Conservation (phyloP, 768 basidiomycete genomes). For the Amanita pseudoporphyria region DNA sequence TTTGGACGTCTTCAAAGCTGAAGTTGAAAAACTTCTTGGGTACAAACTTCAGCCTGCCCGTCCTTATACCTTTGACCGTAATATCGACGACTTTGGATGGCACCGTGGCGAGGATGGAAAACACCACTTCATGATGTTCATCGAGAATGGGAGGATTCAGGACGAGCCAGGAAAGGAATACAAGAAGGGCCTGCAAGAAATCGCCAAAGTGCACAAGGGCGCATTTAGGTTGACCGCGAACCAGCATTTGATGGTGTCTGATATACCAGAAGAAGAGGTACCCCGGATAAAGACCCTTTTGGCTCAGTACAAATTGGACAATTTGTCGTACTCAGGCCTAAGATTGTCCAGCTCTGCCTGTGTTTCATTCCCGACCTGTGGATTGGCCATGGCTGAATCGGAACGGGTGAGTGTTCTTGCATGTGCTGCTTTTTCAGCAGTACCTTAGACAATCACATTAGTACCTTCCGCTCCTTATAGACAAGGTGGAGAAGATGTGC, state of each 20-base stretch:
- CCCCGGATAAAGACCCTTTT: constrained; percentile 71
- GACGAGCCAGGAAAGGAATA: constrained; percentile 86
- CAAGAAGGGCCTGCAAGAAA: constrained; percentile 88
- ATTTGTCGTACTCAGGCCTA: constrained; percentile 67
- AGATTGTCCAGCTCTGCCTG: constrained; percentile 90
- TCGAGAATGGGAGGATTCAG: constrained; percentile 97
- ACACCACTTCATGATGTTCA: constrained; percentile 88
- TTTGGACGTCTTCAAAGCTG: constrained; percentile 73
- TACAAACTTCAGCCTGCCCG: constrained; percentile 66
- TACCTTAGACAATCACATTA: constrained; percentile 16
- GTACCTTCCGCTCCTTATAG: constrained; percentile 88
- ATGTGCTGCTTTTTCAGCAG: constrained; percentile 2
- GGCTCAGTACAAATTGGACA: constrained; percentile 83
- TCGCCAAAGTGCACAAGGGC: constrained; percentile 92
- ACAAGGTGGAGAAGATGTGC: constrained; percentile 91
- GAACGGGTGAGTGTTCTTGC: constrained; percentile 32
- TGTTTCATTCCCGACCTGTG: constrained; percentile 96
- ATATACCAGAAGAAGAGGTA: constrained; percentile 66
- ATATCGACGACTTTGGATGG: constrained; percentile 96
- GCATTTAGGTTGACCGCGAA: constrained; percentile 90
- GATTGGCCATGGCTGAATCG: constrained; percentile 42
- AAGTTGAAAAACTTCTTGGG: constrained; percentile 85
- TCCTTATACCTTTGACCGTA: constrained; percentile 74
- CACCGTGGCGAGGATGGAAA: constrained; percentile 75
- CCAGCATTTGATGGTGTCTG: constrained; percentile 86